Evolutionary conservation across 192 early-diverging fungal genomes (phyloP), one percentile per base, ranked within the genome.

Genomic region (Allomyces macrogynus): DNA sequence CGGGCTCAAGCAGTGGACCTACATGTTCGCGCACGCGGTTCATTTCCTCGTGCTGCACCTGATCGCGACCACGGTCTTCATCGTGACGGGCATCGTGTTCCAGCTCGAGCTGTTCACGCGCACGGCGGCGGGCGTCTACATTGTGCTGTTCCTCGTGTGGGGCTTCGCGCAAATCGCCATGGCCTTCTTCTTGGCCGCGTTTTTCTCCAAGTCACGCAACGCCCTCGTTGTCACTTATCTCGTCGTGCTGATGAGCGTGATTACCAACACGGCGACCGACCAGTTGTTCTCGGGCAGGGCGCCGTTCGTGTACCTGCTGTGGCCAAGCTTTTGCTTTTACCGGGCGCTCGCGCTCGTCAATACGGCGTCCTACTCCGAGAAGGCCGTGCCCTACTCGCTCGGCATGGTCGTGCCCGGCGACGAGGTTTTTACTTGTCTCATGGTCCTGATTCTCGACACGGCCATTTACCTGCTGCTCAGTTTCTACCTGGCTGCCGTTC

Each of bases 291-390:
- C 63, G 11, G 22, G 26, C 1, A 43, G 69, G 40, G 74, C 74
- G 5, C 79, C 83, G 2, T 14, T 67, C 20, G 72, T 62, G 18
- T 77, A 81, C 67, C 77, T 81, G 67, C 66, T 82, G 61, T 88
- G 86, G 86, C 86, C 86, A 1, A 80, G 84, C 10, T 87, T 88
- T 67, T 85, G 82, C 23, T 88, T 85, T 69, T 86, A 81, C 67
- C 76, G 79, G 1, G 71, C 76, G 20, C 62, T 87, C 25, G 63
- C 72, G 8, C 61, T 80, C 7, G 75, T 86, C 54, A 85, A 86
- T 65, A 67, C 61, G 0, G 75, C 80, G 0, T 75, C 77, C 26
- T 78, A 73, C 64, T 71, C 71, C 57, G 43, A 16, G 16, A 54
- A 54, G 5, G 70, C 70, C 40, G 64, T 71, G 67, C 75, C 85